phyloP scores from a whole-genome alignment of 176 grass and related monocot genomes.

The Microstegium vimineum region DNA sequence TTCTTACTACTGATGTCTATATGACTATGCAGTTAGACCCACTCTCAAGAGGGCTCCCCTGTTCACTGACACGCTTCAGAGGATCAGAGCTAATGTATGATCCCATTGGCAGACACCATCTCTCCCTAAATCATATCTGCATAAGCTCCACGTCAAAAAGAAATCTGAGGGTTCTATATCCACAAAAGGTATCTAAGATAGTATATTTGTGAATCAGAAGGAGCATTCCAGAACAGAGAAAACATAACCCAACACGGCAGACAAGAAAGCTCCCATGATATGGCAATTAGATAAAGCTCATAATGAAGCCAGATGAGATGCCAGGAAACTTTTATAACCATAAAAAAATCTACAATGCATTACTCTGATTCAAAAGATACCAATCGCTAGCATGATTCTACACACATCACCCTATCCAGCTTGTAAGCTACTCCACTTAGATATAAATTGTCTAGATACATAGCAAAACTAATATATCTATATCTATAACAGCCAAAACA shows the following conservation, averaged over 20 bases:
- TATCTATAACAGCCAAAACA: neutral
- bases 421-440: neutral
- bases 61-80: neutral
- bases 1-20: too few relatives aligned
- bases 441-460: too few relatives aligned
- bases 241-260: neutral
- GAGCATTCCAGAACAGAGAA: neutral
- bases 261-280: neutral
- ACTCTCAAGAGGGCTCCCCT: neutral
- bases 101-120: neutral
- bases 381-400: neutral
- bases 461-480: neutral
- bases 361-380: neutral
- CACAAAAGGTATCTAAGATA: neutral
- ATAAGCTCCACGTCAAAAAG: neutral
- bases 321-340: neutral
- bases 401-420: neutral
- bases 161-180: neutral
- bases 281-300: neutral
- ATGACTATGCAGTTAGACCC: too few relatives aligned
- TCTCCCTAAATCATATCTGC: neutral
- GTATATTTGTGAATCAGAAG: too few relatives aligned
- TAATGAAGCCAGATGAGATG: neutral
- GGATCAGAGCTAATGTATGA: neutral
- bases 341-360: neutral